phyloP scores from a whole-genome alignment of 2,329 filamentous ascomycete species.

The Sporothrix euskadiensis region DNA sequence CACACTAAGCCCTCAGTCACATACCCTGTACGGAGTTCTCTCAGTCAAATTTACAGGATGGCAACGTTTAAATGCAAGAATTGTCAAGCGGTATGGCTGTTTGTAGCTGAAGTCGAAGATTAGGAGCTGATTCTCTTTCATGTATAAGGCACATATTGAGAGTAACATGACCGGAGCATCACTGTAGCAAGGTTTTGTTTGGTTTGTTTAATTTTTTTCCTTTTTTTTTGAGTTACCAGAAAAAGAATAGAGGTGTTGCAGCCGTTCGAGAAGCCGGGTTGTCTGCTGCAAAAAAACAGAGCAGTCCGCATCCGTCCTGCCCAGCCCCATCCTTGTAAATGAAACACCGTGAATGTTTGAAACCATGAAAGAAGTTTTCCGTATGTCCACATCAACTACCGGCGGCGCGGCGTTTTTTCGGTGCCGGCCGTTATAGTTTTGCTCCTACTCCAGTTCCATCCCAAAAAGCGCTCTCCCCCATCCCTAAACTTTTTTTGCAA shows the following conservation, averaged over 20 bases:
- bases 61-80: neutral
- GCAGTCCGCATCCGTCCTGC: slow-evolving; percentile 23
- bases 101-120: neutral
- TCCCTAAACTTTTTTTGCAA: slow-evolving; percentile 20
- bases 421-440: neutral
- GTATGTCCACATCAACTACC: neutral
- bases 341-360: slow-evolving; percentile 24
- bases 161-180: neutral
- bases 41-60: neutral
- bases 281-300: slow-evolving; percentile 9
- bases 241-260: slow-evolving; percentile 21
- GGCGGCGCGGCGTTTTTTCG: slow-evolving; percentile 2
- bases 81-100: neutral
- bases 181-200: neutral
- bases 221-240: slow-evolving; percentile 26
- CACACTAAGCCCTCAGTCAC: neutral
- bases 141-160: neutral
- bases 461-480: neutral
- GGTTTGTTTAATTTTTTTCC: slow-evolving; percentile 19
- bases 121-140: neutral
- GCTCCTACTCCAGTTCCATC: neutral
- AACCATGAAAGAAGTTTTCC: slow-evolving; percentile 21
- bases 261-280: slow-evolving; percentile 8
- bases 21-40: neutral
- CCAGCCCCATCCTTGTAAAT: slow-evolving; percentile 21